Percentiles rank a stretch among this genome's conserved stretches.
These are phyloP conservation scores for Colletotrichum gloeosporioides DNA, from an alignment of 2,329 filamentous ascomycete genomes.

Conservation along the genomic window DNA sequence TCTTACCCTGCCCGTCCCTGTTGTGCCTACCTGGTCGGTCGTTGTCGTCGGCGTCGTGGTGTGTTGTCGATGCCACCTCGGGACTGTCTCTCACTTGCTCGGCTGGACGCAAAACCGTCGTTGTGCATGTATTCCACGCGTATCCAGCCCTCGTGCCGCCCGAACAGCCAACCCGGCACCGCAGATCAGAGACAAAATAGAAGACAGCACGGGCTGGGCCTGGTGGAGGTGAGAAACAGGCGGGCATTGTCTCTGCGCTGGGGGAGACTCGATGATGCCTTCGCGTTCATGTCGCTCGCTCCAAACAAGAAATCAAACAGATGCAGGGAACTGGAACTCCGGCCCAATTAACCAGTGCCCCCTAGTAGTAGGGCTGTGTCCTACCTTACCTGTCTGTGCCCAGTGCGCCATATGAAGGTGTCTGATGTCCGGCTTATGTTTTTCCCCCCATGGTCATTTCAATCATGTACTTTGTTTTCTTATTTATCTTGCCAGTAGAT, in stretches of 20 bases:
- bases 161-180: neutral
- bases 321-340: neutral
- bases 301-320: neutral
- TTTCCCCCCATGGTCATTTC: neutral
- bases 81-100: neutral
- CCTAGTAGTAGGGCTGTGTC: conserved; percentile 3
- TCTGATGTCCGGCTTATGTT: neutral
- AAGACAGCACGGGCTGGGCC: neutral
- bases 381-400: neutral
- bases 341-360: neutral
- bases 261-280: neutral
- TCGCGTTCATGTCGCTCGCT: neutral
- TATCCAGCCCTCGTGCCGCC: neutral
- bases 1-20: neutral
- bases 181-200: neutral
- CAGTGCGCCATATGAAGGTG: neutral
- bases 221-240: neutral
- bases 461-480: neutral
- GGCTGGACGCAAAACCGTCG: neutral
- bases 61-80: neutral
- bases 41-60: neutral
- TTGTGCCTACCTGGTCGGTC: neutral
- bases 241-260: neutral
- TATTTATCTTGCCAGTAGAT: neutral
- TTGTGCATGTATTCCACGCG: neutral